phyloP scores from a whole-genome alignment of 805 yeast species.

The Jamesozyma hellenica region DNA sequence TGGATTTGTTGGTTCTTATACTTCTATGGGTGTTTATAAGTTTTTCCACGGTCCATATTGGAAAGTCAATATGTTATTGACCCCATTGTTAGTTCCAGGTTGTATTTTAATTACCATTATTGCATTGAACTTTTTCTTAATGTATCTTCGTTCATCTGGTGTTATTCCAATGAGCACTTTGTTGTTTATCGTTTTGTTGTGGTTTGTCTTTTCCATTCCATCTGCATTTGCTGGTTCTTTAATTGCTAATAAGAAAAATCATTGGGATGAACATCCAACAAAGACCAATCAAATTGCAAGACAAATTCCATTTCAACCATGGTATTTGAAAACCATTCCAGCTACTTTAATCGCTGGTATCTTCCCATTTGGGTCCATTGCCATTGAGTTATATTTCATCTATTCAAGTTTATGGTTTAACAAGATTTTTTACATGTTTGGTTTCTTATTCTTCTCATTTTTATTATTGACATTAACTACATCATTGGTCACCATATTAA shows the following conservation, averaged over 20 bases:
- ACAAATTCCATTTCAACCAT: constrained; percentile 87
- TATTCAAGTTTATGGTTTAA: constrained; percentile 89
- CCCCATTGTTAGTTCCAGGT: constrained; percentile 85
- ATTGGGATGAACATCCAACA: constrained; percentile 57
- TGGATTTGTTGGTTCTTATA: constrained; percentile 76
- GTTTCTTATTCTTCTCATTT: constrained; percentile 84
- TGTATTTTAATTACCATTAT: constrained; percentile 51
- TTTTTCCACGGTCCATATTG: constrained; percentile 87
- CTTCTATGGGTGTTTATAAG: constrained; percentile 78
- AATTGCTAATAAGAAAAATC: constrained; percentile 53
- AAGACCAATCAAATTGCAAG: constrained; percentile 92
- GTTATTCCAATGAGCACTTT: constrained; percentile 91
- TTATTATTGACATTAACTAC: constrained; percentile 75
- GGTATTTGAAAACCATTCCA: constrained; percentile 62
- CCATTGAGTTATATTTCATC: constrained; percentile 90
- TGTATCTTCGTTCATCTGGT: constrained; percentile 75
- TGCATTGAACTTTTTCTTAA: constrained; percentile 70
- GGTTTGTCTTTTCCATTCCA: constrained; percentile 83
- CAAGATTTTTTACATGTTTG: constrained; percentile 93
- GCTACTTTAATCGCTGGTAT: constrained; percentile 72
- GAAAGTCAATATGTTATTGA: constrained; percentile 73
- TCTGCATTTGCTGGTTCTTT: constrained; percentile 76
- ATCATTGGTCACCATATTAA: constrained; percentile 64
- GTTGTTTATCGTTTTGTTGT: constrained; percentile 65
- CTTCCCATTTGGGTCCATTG: constrained; percentile 89